Conservation (phyloP, 371 early-diverging fungal species). For the Syncephalastrum contaminatum region DNA sequence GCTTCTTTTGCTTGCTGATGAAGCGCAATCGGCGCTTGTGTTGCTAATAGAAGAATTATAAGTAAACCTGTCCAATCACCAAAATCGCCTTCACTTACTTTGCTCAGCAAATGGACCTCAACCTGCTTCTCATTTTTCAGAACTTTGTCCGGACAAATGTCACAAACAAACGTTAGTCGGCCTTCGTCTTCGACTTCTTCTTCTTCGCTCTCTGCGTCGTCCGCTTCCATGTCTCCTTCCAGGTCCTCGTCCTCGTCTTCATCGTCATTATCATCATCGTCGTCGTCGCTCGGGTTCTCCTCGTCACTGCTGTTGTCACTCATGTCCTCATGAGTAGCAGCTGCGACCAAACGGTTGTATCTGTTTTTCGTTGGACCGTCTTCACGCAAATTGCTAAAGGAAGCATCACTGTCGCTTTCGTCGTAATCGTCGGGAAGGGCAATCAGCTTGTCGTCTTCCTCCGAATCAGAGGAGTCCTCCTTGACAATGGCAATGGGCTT, state of each 20-base stretch:
- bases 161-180: slow-evolving; percentile 13
- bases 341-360: slow-evolving; percentile 10
- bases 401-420: slow-evolving; percentile 9
- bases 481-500: too few relatives aligned
- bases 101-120: slow-evolving; percentile 25
- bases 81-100: slow-evolving; percentile 14
- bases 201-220: slow-evolving; percentile 5
- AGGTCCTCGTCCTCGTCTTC: slow-evolving; percentile 11
- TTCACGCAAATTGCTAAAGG: slow-evolving; percentile 1
- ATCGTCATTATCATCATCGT: slow-evolving; percentile 8
- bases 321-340: slow-evolving; percentile 13
- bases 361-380: slow-evolving; percentile 5
- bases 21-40: slow-evolving; percentile 18
- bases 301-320: slow-evolving; percentile 12
- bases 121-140: slow-evolving; percentile 20
- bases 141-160: slow-evolving; percentile 25
- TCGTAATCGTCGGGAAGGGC: slow-evolving; percentile 1
- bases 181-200: slow-evolving; percentile 18
- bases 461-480: too few relatives aligned
- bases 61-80: neutral
- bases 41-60: neutral
- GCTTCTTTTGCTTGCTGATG: slow-evolving; percentile 3
- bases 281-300: slow-evolving; percentile 9
- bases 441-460: too few relatives aligned
- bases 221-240: slow-evolving; percentile 12